Conservation (phyloP, 176 grass and related monocot genomes). For the Carex pumila region DNA sequence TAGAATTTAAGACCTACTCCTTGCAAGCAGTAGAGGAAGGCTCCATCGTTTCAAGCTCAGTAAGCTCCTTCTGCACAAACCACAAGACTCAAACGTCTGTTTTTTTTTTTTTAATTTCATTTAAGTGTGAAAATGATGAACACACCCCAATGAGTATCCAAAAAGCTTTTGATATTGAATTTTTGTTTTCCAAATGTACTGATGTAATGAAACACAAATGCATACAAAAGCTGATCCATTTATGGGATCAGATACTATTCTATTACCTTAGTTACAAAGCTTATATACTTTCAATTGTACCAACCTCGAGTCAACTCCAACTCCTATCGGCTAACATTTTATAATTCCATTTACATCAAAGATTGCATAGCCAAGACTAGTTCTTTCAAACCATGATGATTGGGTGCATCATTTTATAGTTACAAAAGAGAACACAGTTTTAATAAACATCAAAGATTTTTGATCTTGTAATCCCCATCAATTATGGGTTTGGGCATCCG, state of each 20-base stretch:
- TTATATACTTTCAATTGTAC: background rate
- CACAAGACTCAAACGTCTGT: slow-evolving; percentile 5
- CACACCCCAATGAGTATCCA: background rate
- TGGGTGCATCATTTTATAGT: background rate
- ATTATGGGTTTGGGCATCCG: background rate
- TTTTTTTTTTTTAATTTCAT: background rate
- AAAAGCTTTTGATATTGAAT: slow-evolving; percentile 2
- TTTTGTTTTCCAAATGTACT: background rate
- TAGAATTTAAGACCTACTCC: slow-evolving; percentile 55
- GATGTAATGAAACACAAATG: background rate
- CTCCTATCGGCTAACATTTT: background rate
- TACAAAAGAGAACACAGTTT: background rate
- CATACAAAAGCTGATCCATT: background rate
- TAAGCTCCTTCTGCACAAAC: slow-evolving; percentile 58
- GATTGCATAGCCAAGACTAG: background rate
- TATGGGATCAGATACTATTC: background rate
- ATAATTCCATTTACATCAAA: background rate
- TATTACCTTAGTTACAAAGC: background rate
- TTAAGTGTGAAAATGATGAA: background rate
- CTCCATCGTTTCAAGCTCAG: slow-evolving; percentile 76
- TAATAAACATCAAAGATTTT: background rate
- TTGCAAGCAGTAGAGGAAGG: slow-evolving; percentile 68
- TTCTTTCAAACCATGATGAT: background rate
- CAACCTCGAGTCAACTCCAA: background rate
- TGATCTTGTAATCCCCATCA: background rate